Base-by-base conservation (phyloP, 1,284 basidiomycete species). In the Fomitopsis palustris region DNA sequence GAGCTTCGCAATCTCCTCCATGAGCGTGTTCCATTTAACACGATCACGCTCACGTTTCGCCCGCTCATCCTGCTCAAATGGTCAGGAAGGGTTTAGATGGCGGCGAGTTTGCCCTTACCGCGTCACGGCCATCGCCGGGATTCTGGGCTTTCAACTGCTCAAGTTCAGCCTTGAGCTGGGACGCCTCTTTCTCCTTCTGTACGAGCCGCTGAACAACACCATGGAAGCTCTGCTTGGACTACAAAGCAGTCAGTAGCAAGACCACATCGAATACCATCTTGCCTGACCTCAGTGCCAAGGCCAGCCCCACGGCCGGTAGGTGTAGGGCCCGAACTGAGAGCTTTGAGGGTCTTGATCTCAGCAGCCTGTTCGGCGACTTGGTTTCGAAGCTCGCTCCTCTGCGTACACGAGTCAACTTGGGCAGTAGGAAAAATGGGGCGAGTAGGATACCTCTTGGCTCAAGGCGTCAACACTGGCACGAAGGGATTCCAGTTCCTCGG, bases 151-250 rank as follows among this genome's bases (percentile, higher is more conserved):
- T 84, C 59, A 85, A 73, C 31, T 81, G 79, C 62, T 90, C 90
- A 8, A 95, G 72, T 65, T 94, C 90, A 3, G 81, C 79, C 69
- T 88, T 87, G 5, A 96, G 78, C 59, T 88, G 84, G 7, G 85
- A 71, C 1, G 93, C 90, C 70, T 94, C 85, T 69, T 91, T 93
- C 75, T 96, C 93, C 71, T 94, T 95, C 67, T 87, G 83, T 3
- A 91, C 83, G 7, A 96, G 76, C 8, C 91, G 85, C 68, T 93
- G 91, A 12, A 95, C 85, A n/a, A 95, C 71, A 1, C 90, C 90
- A 63, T 87, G 83, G 60, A 92, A 81, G 64, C 81, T 86, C 81
- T 89, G 72, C 1, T 31, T 60, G 33, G 62, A 63, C 53, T 66
- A 17, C 19, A 10, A 38, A n/a, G n/a, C 27, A 3, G 29, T 55